phyloP scores from a whole-genome alignment of 768 basidiomycete species.

The Guyanaporus albipodus region DNA sequence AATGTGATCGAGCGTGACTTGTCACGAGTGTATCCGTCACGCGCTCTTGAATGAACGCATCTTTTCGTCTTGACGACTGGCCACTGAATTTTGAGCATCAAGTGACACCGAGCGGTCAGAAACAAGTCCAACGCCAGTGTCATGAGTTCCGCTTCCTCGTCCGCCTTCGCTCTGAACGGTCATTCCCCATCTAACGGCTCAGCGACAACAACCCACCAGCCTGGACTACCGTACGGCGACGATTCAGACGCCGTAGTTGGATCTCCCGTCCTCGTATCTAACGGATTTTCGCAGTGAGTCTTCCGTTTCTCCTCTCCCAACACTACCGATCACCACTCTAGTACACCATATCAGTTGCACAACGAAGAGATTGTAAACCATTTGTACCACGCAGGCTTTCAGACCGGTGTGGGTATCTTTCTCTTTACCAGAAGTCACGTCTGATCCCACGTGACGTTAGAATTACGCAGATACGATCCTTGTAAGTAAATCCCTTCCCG shows the following conservation, averaged over 20 bases:
- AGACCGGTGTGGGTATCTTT: slow-evolving; percentile 63
- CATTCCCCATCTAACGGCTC: slow-evolving; percentile 50
- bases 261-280: slow-evolving; percentile 41
- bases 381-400: slow-evolving; percentile 75
- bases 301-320: not conserved
- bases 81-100: not conserved
- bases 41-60: slow-evolving; percentile 15
- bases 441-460: slow-evolving; percentile 36
- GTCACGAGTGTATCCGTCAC: slow-evolving; percentile 19
- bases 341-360: slow-evolving; percentile 55
- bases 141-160: slow-evolving; percentile 27
- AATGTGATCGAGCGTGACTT: slow-evolving; percentile 16
- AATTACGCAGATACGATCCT: slow-evolving; percentile 81
- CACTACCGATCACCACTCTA: slow-evolving; percentile 16
- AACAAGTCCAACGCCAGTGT: not conserved
- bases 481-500: slow-evolving; percentile 40
- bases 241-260: slow-evolving; percentile 16
- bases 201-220: slow-evolving; percentile 36
- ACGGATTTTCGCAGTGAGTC: slow-evolving; percentile 62
- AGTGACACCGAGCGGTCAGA: slow-evolving; percentile 1
- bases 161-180: slow-evolving; percentile 48
- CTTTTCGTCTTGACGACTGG: slow-evolving; percentile 12
- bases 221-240: slow-evolving; percentile 37
- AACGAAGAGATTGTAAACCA: slow-evolving; percentile 77
- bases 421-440: slow-evolving; percentile 6